Base-by-base conservation (phyloP, 1,284 basidiomycete genomes). In the Thecaphora frezii region DNA sequence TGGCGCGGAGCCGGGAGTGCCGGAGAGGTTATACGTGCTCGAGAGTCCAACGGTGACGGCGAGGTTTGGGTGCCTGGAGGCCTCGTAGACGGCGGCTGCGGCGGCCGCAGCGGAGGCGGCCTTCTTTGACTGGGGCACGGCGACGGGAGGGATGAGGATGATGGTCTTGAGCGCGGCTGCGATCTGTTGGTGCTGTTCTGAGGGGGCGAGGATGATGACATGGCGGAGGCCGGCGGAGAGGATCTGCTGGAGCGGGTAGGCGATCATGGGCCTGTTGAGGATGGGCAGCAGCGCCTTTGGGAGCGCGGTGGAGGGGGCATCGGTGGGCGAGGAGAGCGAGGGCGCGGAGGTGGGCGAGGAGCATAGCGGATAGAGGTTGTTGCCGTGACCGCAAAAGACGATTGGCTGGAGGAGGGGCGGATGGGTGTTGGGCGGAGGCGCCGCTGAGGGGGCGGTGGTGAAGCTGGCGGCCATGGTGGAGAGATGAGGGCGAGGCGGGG, bases 211-310 rank as follows among this genome's bases (percentile, higher is more conserved):
- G 26, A 78, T 57, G 41, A 76, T 48, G 36, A 68, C 69, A 16
- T 67, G 55, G 37, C 69, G 61, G 19, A 76, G 56, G 44, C 75
- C 76, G 14, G 71, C 65, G 14, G 67, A 59, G 40, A 74, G 55
- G 39, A 78, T 55, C 51, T 68, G 69, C 57, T 78, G 76, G 21
- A 78, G 55, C 10, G 72, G 65, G 44, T 65, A 76, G 19, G 76
- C 70, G 22, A 77, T 62, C 62, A 77, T 64, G 21, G 76, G 76
- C n/a, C 73, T 48, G 50, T 77, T 78, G 25, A 69, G 56, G n/a
- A 78, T 51, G 12, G 76, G 76, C 1, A 78, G 67, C 53, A 76
- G 63, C n/a, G 73, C 75, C 53, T 77, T 74, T 21, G 74, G 73
- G 13, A 75, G 50, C 13, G 60, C 63, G 28, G 39, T 36, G 16